Base-by-base conservation (phyloP, 2,329 filamentous ascomycete genomes). In the Epichloe coenophiala region DNA sequence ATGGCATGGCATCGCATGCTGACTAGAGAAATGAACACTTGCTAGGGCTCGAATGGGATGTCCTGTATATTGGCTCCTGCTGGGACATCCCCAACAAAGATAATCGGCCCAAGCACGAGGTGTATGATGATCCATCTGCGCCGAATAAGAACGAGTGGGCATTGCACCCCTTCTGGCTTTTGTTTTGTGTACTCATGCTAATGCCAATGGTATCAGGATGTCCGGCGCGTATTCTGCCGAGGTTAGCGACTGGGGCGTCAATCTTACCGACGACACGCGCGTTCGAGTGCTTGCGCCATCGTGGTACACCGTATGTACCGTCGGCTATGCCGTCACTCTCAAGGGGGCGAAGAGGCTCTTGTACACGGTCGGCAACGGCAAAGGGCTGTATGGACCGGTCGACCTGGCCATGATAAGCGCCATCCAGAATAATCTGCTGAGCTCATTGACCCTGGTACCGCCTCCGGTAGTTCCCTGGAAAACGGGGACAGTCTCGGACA, bases 61-160 rank as follows among this genome's bases (percentile, higher is more conserved):
- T 50, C 15, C 13, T 50, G 4, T 50, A 50, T 23, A 39, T 45
- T 2, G 48, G 48, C 21, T 35, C 41, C 21, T 50, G 41, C 42
- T 50, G 48, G 48, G 48, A 50, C 12, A 50, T 50, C n/a, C 48
- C 48, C 3, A n/a, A 43, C 11, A 17, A 13, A 4, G 42, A 50
- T 4, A 45, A 50, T 7, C 41, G 31, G 3, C 48, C 36, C 27
- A 50, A 23, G n/a, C 35, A 45, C 40, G 40, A 50, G 21, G 42
- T 43, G 12, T 50, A 50, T 19, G 17, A 35, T 2, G 48, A 50
- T 31, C 21, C 17, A 9, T 45, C 31, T 45, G 41, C 36, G 7
- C 48, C 48, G n/a, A 50, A 45, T 4, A 40, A 11, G 5, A 7
- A 43, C 1, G n/a, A 50, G 48, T 50, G 45, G 6, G 48, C 45